Base-by-base conservation (phyloP, 306 rosid species). In the Acacia acuminata region DNA sequence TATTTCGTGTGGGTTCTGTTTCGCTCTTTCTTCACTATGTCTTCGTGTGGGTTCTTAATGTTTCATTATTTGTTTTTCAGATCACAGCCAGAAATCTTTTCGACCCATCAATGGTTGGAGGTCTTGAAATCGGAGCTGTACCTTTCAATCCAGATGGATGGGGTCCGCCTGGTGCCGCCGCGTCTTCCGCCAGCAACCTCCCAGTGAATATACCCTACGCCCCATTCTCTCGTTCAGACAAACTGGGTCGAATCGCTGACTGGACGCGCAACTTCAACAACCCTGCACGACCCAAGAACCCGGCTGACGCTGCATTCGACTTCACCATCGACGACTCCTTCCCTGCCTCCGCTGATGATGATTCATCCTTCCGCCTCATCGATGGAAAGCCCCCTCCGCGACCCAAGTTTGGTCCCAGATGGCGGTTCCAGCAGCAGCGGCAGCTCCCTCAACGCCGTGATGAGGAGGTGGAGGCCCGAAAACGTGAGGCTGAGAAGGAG, bases 401-500 rank as follows among this genome's bases (percentile, higher is more conserved):
- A 1, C 97, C 98, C 11, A 91, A 86, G 53, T 93, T 93, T 48
- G 99, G 97, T 9, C 99, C 98, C 0, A 92, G 83, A 24, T 93
- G 99, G 98, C 79, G 98, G 19, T 95, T 89, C 90, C 94, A 92
- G 82, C 97, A 92, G 53, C 97, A 85, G 9, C 77, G 90, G 0
- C 98, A 93, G 73, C 93, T 95, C 6, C 99, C 99, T 0, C 99
- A 95, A 78, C 96, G 99, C 25, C 97, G 94, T 4, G 98, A 95
- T 30, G 99, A 93, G 51, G 98, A 95, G 67, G 97, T 95, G 0
- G 99, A 95, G 76, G 98, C 99, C 0, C 56, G 71, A 7, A 93
- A 94, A 83, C 93, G 99, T 11, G 94, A 95, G 77, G 91, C 90
- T 0, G 99, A 95, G 94, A 95, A 95, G 83, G 99, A 95, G 8